phyloP scores from a whole-genome alignment of 768 basidiomycete species.

The Punctularia strigosozonata region DNA sequence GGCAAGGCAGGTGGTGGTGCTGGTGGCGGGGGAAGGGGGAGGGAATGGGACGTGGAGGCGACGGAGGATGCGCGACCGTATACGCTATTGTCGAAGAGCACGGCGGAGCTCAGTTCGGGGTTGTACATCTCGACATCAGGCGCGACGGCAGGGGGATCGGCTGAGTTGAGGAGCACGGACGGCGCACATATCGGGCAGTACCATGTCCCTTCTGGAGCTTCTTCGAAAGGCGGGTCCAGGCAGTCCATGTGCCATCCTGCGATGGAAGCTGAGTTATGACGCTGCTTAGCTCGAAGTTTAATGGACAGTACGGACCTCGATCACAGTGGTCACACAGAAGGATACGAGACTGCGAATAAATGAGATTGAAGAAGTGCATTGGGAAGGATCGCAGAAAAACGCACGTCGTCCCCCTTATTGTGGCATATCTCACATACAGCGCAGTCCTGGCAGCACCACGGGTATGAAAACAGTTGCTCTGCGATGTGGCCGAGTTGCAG shows the following conservation, averaged over 20 bases:
- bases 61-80: conserved; percentile 24
- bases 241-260: conserved; percentile 82
- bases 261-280: conserved; percentile 4
- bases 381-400: conserved; percentile 19
- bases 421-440: conserved; percentile 85
- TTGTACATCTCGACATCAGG: too few species aligned
- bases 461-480: conserved; percentile 54
- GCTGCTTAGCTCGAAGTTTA: conserved; percentile 6
- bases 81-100: conserved; percentile 1
- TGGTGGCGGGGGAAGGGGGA: conserved; percentile 6
- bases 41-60: conserved; percentile 28
- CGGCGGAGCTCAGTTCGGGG: too few species aligned
- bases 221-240: conserved; percentile 56
- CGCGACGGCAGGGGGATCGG: too few species aligned
- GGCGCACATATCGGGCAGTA: conserved; percentile 56
- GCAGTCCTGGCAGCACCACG: conserved; percentile 87
- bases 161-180: conserved; percentile 6
- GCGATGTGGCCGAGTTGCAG: conserved; percentile 50
- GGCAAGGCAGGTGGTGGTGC: too few species aligned
- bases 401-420: conserved; percentile 80
- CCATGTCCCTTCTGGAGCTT: conserved; percentile 70
- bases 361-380: conserved; percentile 10
- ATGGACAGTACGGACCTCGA: conserved; percentile 58
- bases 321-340: conserved; percentile 94
- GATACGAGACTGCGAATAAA: conserved; percentile 51